phyloP scores from a whole-genome alignment of 345 rosid species.

The Eucalyptus marginata region DNA sequence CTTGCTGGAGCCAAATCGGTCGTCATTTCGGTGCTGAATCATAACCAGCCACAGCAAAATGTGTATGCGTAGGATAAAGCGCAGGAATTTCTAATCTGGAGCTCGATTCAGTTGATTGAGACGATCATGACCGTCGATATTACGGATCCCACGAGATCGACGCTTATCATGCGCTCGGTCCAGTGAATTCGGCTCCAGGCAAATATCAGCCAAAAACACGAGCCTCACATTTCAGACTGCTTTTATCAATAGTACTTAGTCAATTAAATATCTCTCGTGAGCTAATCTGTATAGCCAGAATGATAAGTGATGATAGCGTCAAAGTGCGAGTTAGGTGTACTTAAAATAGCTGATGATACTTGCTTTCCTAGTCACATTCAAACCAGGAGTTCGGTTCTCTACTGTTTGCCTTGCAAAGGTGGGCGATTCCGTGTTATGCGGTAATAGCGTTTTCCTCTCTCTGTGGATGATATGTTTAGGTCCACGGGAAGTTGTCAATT shows the following conservation, averaged over 20 bases:
- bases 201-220: rapidly evolving
- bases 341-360: not conserved
- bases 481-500: not conserved
- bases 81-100: not conserved
- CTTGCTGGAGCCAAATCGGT: not conserved
- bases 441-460: not conserved
- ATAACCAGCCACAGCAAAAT: not conserved
- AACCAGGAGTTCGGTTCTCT: not conserved
- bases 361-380: not conserved
- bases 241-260: not conserved
- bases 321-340: not conserved
- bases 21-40: not conserved
- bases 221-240: not conserved
- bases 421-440: not conserved
- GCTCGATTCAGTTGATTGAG: not conserved
- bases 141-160: not conserved
- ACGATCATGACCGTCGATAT: not conserved
- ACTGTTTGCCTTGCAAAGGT: not conserved
- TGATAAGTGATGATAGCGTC: not conserved
- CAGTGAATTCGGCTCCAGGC: not conserved
- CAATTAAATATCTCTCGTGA: not conserved
- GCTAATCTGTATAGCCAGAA: not conserved
- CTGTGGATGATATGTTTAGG: not conserved
- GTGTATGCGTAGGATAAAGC: not conserved
- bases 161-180: not conserved